Base-by-base conservation (phyloP, 176 grass and related monocot genomes). In the Chloris gayana region DNA sequence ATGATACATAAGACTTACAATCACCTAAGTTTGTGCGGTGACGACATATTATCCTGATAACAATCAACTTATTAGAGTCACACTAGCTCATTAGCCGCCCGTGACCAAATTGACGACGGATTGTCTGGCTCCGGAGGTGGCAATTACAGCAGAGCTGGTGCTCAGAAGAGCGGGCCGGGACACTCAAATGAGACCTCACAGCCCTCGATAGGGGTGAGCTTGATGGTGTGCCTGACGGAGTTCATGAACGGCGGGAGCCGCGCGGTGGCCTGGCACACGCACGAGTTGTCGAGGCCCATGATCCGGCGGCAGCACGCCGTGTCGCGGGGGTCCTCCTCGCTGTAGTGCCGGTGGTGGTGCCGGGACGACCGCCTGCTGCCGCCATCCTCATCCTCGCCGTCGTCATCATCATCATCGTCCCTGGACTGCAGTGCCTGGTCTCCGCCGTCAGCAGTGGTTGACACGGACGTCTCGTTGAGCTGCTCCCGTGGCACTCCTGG, bases 281-380 rank as follows among this genome's bases (percentile, higher is more conserved):
- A 97, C 9, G 91, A 80, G 71, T 87, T 87, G 79, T 97, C 91
- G 5, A 91, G 71, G 4, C 88, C 81, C 80, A 84, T 85, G 19
- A 97, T 84, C 27, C 94, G 77, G 3, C 91, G 78, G 83, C 94
- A 97, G 77, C 91, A 97, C 4, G 88, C 88, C 1, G 91, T 87
- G 85, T 93, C 88, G n/a, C 65, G 54, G 4, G 93, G 87, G 74
- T 93, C 82, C 18, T 81, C 63, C 69, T 66, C 50, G 13, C 66
- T 74, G 30, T 67, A 57, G 49, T 80, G 93, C 65, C 76, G 87
- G 63, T 88, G 93, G 21, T 70, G 25, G 35, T 61, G 86, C 54
- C 78, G 67, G 29, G 70, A 80, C 17, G 42, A 58, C 25, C 5
- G 31, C n/a, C 56, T 63, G 26, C 13, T 33, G 19, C 53, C 12